Evolutionary conservation across 805 yeast genomes (phyloP).

Genomic region (Myxozyma geophila): DNA sequence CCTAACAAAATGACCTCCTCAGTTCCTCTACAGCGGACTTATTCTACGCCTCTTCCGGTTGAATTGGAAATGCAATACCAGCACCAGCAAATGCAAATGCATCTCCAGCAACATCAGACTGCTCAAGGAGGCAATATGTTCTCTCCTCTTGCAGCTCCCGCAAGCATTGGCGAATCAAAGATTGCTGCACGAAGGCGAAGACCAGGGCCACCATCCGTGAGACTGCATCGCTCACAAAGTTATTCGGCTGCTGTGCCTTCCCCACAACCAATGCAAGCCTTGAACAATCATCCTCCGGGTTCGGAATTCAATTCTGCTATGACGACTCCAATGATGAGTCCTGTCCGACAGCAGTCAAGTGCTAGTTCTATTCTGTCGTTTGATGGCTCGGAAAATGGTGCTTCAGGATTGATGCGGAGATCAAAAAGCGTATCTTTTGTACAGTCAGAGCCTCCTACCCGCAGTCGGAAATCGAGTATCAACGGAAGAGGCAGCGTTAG

Average conservation of each 20-base stretch:
- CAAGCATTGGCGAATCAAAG: constrained; percentile 18
- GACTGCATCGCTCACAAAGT: constrained; percentile 32
- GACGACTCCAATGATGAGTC: background rate
- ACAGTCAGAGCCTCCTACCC: constrained; percentile 18
- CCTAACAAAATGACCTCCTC: constrained; percentile 10
- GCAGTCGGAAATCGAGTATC: constrained; percentile 19
- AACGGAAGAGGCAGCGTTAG: background rate
- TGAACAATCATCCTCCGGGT: background rate
- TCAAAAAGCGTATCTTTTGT: constrained; percentile 32
- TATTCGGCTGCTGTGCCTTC: constrained; percentile 18
- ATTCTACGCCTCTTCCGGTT: constrained; percentile 18
- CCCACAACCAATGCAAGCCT: background rate
- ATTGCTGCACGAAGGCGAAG: constrained; percentile 31
- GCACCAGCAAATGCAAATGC: constrained; percentile 13
- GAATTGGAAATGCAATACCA: constrained; percentile 13
- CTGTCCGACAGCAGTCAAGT: constrained; percentile 1
- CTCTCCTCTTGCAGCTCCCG: background rate
- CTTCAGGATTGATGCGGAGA: constrained; percentile 18
- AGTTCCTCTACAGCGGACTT: constrained; percentile 22
- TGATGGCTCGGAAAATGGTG: background rate
- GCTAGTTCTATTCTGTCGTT: background rate
- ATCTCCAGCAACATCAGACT: constrained; percentile 13
- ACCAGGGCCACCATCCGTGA: constrained; percentile 29
- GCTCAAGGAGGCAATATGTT: constrained; percentile 6
- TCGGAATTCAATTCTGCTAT: background rate